Conservation (phyloP, 495 filamentous ascomycete genomes). For the Letharia lupina region DNA sequence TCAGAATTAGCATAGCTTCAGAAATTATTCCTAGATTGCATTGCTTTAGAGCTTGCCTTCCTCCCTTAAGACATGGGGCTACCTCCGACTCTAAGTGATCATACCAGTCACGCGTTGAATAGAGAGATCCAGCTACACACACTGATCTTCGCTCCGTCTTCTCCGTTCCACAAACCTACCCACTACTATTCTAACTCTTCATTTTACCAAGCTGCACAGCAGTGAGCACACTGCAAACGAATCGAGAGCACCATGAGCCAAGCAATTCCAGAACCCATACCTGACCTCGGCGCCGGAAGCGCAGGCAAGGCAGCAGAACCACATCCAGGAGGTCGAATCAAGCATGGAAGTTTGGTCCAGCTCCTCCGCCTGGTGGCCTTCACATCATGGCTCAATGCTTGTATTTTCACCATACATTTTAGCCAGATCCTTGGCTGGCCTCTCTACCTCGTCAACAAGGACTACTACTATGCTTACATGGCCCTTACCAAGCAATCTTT, state of each 20-base stretch:
- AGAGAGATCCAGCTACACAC: not conserved
- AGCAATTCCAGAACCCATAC: conserved; percentile 20
- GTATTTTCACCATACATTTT: conserved; percentile 43
- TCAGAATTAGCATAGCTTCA: not conserved
- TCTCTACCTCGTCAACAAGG: conserved; percentile 52
- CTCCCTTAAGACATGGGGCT: not conserved
- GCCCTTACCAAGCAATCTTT: conserved; percentile 58
- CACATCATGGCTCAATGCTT: conserved; percentile 54
- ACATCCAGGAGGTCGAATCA: conserved; percentile 58
- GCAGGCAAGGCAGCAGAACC: conserved; percentile 32
- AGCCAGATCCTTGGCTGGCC: conserved; percentile 51
- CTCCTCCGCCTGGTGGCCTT: conserved; percentile 55
- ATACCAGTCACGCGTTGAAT: not conserved
- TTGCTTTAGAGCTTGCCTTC: not conserved
- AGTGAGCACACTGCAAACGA: not conserved
- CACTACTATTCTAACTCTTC: not conserved
- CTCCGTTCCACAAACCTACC: not conserved
- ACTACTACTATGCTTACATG: conserved; percentile 56
- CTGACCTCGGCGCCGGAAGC: conserved; percentile 24
- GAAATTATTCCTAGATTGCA: not conserved
- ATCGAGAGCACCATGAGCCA: not conserved
- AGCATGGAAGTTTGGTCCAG: conserved; percentile 60
- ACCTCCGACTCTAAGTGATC: not conserved
- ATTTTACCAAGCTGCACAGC: not conserved
- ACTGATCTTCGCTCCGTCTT: not conserved